These are phyloP conservation scores for Botryotinia narcissicola DNA, from an alignment of 2,329 filamentous ascomycete genomes.

Conservation along the genomic window DNA sequence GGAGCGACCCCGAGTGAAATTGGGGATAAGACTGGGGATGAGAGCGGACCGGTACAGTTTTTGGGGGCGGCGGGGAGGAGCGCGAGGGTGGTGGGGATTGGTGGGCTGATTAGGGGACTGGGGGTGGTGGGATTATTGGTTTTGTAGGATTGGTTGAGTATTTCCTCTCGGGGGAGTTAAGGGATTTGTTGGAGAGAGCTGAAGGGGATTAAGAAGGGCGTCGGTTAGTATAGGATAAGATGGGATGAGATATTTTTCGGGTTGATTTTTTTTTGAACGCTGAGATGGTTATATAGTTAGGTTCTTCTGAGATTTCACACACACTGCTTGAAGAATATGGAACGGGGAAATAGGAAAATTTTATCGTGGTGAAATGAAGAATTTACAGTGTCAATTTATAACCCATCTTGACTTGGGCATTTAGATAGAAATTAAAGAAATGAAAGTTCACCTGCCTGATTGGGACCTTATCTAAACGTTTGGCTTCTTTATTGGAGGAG, in stretches of 20 bases:
- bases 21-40: neutral
- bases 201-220: neutral
- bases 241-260: neutral
- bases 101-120: neutral
- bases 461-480: no score
- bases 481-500: no score
- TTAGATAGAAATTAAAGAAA: neutral
- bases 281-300: neutral
- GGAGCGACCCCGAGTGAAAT: neutral
- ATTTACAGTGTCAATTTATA: neutral
- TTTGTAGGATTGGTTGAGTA: neutral
- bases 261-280: neutral
- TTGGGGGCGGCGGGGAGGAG: neutral
- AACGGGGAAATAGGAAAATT: no score
- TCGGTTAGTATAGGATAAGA: neutral
- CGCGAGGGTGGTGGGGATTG: neutral
- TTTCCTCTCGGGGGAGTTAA: neutral
- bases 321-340: neutral
- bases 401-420: neutral
- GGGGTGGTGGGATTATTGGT: neutral
- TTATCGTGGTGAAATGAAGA: neutral
- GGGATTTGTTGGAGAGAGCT: neutral
- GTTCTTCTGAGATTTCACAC: neutral
- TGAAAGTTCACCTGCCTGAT: neutral
- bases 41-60: neutral